Percentiles rank a stretch among this genome's conserved stretches.
Evolutionary conservation across 179 eudicot genomes (phyloP).

Genomic region (Patellifolia procumbens): DNA sequence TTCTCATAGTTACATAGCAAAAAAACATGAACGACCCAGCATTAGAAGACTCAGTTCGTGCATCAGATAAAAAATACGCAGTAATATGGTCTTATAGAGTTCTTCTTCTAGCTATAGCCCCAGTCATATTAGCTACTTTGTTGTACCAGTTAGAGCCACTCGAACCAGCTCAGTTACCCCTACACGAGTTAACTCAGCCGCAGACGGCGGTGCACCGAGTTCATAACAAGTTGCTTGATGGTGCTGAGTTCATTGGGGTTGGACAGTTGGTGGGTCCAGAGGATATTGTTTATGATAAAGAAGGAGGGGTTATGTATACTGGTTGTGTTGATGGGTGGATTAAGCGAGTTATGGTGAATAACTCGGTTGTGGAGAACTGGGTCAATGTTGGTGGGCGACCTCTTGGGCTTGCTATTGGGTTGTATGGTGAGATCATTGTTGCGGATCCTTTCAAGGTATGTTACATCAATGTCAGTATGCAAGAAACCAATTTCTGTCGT

Average conservation of each 20-base stretch:
- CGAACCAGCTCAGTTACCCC: conserved; percentile 24
- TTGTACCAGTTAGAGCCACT: conserved; percentile 23
- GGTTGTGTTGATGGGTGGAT: conserved; percentile 73
- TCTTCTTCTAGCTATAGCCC: conserved; percentile 3
- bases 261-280: conserved; percentile 56
- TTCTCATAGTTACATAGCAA: too few species aligned
- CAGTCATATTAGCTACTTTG: neutral
- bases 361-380: conserved; percentile 52
- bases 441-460: conserved; percentile 63
- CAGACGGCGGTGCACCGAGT: conserved; percentile 18
- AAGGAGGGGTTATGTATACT: conserved; percentile 43
- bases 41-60: neutral
- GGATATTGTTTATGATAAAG: conserved; percentile 53
- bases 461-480: too few species aligned
- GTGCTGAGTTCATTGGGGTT: conserved; percentile 42
- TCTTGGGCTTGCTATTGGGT: conserved; percentile 59
- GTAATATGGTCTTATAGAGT: conserved; percentile 14
- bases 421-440: conserved; percentile 41
- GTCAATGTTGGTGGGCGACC: conserved; percentile 71
- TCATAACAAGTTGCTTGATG: conserved; percentile 41
- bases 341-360: conserved; percentile 45
- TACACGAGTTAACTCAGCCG: conserved; percentile 23
- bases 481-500: too few species aligned
- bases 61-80: neutral
- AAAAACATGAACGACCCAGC: neutral